Percentiles rank a stretch among this genome's conserved stretches.
phyloP scores from a whole-genome alignment of 2,329 filamentous ascomycete genomes.

The Teratosphaeria pseudoeucalypti region DNA sequence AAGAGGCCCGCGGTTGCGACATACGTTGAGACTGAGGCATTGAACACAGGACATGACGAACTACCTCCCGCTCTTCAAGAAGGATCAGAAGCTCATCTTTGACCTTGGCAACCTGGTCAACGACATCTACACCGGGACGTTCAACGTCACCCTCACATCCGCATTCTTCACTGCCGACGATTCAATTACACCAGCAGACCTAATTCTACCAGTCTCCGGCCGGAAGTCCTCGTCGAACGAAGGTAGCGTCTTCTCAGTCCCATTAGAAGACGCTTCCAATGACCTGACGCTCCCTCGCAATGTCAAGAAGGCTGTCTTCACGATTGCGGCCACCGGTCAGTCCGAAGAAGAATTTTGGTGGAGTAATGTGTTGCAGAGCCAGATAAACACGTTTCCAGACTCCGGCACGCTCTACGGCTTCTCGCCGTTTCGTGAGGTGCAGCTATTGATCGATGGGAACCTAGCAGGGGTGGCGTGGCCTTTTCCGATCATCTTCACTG shows the following conservation, averaged over 20 bases:
- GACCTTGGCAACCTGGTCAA: constrained; percentile 67
- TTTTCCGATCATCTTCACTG: constrained; percentile 73
- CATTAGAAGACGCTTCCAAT: constrained; percentile 50
- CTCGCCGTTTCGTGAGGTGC: constrained; percentile 68
- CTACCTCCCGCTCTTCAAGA: constrained; percentile 58
- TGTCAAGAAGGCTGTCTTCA: constrained; percentile 58
- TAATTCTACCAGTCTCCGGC: constrained; percentile 57
- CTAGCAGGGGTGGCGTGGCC: constrained; percentile 71
- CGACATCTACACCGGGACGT: constrained; percentile 59
- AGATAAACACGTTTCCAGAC: constrained; percentile 48
- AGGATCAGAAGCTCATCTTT: constrained; percentile 65
- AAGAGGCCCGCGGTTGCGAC: not conserved
- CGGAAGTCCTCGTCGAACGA: constrained; percentile 39
- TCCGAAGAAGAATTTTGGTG: constrained; percentile 76
- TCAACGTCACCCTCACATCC: constrained; percentile 64
- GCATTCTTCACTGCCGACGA: constrained; percentile 53
- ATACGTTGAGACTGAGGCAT: not conserved
- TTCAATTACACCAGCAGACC: constrained; percentile 42
- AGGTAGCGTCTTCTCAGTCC: constrained; percentile 59
- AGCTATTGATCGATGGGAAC: constrained; percentile 61
- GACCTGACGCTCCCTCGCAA: constrained; percentile 55
- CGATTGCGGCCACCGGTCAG: constrained; percentile 69
- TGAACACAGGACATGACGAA: constrained; percentile 53
- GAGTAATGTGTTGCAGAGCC: constrained; percentile 59
- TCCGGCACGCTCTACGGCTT: constrained; percentile 48